Base-by-base conservation (phyloP, 306 rosid genomes). In the Fagus sylvatica region DNA sequence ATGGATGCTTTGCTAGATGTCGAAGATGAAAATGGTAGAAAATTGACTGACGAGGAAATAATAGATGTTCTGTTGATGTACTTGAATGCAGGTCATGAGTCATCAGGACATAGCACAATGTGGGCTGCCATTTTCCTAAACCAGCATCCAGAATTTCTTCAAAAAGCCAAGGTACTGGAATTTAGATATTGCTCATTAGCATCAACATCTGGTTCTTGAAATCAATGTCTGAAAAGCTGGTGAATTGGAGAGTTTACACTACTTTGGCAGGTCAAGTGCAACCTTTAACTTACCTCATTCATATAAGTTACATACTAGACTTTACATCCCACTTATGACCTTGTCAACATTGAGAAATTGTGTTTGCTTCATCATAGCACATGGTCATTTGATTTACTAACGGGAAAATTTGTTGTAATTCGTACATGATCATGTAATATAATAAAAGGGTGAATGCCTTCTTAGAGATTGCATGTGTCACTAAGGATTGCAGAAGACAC, bases 11-110 rank as follows among this genome's bases (percentile, higher is more conserved):
- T 94, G 59, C 73, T 94, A 15, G 97, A 90, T 76, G 93, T 66
- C 49, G 92, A 87, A 76, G 98, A 94, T 73, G 97, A 90, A 32
- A 84, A 85, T 78, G 95, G 98, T 22, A 83, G 89, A 74, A 92
- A 81, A 54, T 70, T 94, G 72, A 40, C 66, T 1, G 91, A 94
- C 71, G 95, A 87, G 17, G 91, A 87, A 22, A 87, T 94, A 41
- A 92, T 94, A 56, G 97, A 94, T 78, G 66, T 92, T 48, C 78
- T 94, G 85, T 13, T 94, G 41, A 94, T 94, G 98, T 94, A 94
- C 83, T 81, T 94, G 84, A 94, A 94, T 62, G 98, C 97, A 0
- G 98, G 98, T 42, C 98, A 94, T 76, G 98, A 94, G 53, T 94
- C 98, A 79, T 94, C 97, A 0, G 98, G 97, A 4, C 98, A 94